Evolutionary conservation across 805 yeast genomes (phyloP).

Genomic region (Candida pseudofarinosa): DNA sequence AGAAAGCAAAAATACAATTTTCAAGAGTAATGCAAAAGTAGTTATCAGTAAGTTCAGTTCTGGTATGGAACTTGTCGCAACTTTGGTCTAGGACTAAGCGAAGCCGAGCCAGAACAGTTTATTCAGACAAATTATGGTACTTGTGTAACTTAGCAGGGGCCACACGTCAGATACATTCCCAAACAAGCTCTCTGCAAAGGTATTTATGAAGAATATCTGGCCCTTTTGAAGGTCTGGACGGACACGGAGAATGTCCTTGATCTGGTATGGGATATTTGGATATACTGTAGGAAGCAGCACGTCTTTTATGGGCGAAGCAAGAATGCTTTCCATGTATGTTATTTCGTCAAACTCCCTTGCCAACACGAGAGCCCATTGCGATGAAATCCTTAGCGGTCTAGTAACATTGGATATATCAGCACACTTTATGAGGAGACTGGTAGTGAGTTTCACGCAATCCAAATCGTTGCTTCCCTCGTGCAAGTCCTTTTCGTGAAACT

Average conservation of each 20-base stretch:
- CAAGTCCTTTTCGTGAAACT: slow-evolving; percentile 10
- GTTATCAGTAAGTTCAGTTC: too few relatives aligned
- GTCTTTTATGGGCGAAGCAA: slow-evolving; percentile 5
- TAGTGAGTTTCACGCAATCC: slow-evolving; percentile 41
- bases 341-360: slow-evolving; percentile 75
- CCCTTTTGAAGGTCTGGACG: slow-evolving; percentile 59
- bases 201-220: slow-evolving; percentile 77
- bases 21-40: too few relatives aligned
- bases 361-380: slow-evolving; percentile 84
- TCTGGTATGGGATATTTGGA: slow-evolving; percentile 34
- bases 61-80: too few relatives aligned
- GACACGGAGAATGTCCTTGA: slow-evolving; percentile 41
- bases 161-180: slow-evolving; percentile 55
- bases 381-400: slow-evolving; percentile 67
- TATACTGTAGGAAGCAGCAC: slow-evolving; percentile 14
- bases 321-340: slow-evolving; percentile 42
- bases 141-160: slow-evolving; percentile 57
- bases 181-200: slow-evolving; percentile 79
- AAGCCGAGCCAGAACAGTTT: slow-evolving; percentile 58
- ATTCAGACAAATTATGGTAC: slow-evolving; percentile 51
- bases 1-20: too few relatives aligned
- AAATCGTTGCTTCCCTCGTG: slow-evolving; percentile 4
- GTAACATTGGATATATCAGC: slow-evolving; percentile 96
- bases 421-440: slow-evolving; percentile 77
- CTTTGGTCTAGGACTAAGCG: too few relatives aligned